These are phyloP conservation scores for Hypoxylon rickii DNA, from an alignment of 495 filamentous ascomycete species.

Conservation along the genomic window DNA sequence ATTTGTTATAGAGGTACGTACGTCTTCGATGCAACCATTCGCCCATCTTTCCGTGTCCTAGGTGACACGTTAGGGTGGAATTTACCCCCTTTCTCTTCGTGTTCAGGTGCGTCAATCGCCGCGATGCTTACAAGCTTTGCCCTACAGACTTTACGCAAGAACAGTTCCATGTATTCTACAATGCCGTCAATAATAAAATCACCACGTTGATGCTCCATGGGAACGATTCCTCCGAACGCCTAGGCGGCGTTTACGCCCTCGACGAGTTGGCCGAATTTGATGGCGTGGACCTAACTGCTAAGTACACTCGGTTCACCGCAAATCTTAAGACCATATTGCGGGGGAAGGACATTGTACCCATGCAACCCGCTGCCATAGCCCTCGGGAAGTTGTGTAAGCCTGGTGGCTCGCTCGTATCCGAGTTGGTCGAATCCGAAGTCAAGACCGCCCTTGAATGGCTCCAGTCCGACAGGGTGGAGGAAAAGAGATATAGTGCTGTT, in stretches of 20 bases:
- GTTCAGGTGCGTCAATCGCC: conserved; percentile 11
- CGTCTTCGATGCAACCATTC: too few species aligned
- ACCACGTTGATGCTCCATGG: conserved; percentile 78
- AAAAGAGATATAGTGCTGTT: conserved; percentile 87
- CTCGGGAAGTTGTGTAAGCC: conserved; percentile 88
- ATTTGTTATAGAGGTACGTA: conserved; percentile 42
- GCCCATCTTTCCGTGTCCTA: too few species aligned
- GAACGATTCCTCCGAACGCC: conserved; percentile 80
- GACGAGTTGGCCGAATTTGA: conserved; percentile 94
- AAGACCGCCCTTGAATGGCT: conserved; percentile 94
- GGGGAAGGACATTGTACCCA: conserved; percentile 83
- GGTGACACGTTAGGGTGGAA: not conserved
- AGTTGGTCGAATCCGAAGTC: conserved; percentile 95
- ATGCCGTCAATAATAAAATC: conserved; percentile 74
- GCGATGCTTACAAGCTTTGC: not conserved
- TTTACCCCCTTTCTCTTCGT: not conserved
- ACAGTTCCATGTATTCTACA: conserved; percentile 79
- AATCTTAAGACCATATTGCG: conserved; percentile 86
- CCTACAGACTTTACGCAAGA: conserved; percentile 73
- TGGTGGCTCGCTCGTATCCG: conserved; percentile 91
- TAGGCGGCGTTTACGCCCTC: conserved; percentile 89
- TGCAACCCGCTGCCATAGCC: conserved; percentile 84
- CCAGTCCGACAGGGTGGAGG: conserved; percentile 92
- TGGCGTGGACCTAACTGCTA: conserved; percentile 89
- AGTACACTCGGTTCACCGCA: conserved; percentile 89